Evolutionary conservation across 2,329 filamentous ascomycete genomes (phyloP).

Genomic region (Fusarium secorum): DNA sequence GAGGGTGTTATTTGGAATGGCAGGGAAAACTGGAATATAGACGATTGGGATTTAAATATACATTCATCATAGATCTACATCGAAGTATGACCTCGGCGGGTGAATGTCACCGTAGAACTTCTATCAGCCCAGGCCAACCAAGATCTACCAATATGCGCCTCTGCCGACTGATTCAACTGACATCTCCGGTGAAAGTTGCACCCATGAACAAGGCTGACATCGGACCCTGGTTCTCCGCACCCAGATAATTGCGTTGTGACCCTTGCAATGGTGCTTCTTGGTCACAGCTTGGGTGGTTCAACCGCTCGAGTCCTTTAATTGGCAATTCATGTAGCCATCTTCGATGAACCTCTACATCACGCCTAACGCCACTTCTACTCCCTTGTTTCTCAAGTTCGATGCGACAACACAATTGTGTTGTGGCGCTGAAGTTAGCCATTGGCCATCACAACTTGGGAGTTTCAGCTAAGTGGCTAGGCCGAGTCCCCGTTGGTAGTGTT

Average conservation of each 20-base stretch:
- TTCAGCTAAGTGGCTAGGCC: neutral
- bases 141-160: neutral
- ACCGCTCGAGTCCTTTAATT: neutral
- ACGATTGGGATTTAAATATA: neutral
- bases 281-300: neutral
- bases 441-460: neutral
- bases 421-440: rapidly evolving
- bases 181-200: neutral
- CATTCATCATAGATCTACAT: neutral
- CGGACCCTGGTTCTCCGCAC: neutral
- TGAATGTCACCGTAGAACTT: neutral
- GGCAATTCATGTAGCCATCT: neutral
- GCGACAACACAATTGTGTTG: neutral
- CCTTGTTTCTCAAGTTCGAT: neutral
- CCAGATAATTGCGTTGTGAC: rapidly evolving
- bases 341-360: neutral
- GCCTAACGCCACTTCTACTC: rapidly evolving
- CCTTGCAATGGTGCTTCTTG: too few species aligned
- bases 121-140: neutral
- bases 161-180: neutral
- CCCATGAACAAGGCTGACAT: neutral
- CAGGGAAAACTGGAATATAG: neutral
- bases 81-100: rapidly evolving
- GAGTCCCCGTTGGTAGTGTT: neutral
- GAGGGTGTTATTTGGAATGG: neutral